phyloP scores from a whole-genome alignment of 1,139 yeast genomes.

The Saccharomyces hybrid region DNA sequence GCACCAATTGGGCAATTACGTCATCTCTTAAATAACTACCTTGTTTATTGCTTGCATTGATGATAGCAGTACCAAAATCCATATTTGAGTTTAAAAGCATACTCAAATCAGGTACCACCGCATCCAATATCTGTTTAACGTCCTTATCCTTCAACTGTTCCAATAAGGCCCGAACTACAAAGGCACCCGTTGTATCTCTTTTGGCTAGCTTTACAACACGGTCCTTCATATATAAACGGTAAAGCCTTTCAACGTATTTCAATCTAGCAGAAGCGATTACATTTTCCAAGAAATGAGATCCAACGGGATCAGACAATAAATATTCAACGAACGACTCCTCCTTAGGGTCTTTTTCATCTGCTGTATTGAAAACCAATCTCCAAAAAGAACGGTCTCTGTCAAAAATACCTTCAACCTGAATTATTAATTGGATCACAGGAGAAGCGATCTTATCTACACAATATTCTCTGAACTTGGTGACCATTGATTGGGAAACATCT shows the following conservation, averaged over 20 bases:
- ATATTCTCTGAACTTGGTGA: slow-evolving; percentile 51
- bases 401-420: slow-evolving; percentile 75
- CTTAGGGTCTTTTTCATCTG: slow-evolving; percentile 46
- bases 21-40: slow-evolving; percentile 58
- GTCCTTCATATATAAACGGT: slow-evolving; percentile 62
- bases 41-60: slow-evolving; percentile 57
- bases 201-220: slow-evolving; percentile 64
- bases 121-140: slow-evolving; percentile 57
- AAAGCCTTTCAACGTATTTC: slow-evolving; percentile 63
- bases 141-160: slow-evolving; percentile 53
- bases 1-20: slow-evolving; percentile 50
- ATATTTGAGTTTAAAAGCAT: slow-evolving; percentile 57
- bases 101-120: slow-evolving; percentile 59
- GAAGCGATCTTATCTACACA: slow-evolving; percentile 78
- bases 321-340: slow-evolving; percentile 83
- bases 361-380: slow-evolving; percentile 41
- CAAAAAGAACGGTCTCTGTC: slow-evolving; percentile 63
- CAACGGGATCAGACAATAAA: slow-evolving; percentile 77
- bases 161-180: slow-evolving; percentile 64
- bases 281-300: slow-evolving; percentile 81
- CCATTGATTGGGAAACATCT: slow-evolving; percentile 28
- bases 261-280: slow-evolving; percentile 59
- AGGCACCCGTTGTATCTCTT: slow-evolving; percentile 76
- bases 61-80: slow-evolving; percentile 59
- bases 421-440: slow-evolving; percentile 73